Evolutionary conservation across 176 grass and related monocot genomes (phyloP).

Genomic region (Themeda triandra): DNA sequence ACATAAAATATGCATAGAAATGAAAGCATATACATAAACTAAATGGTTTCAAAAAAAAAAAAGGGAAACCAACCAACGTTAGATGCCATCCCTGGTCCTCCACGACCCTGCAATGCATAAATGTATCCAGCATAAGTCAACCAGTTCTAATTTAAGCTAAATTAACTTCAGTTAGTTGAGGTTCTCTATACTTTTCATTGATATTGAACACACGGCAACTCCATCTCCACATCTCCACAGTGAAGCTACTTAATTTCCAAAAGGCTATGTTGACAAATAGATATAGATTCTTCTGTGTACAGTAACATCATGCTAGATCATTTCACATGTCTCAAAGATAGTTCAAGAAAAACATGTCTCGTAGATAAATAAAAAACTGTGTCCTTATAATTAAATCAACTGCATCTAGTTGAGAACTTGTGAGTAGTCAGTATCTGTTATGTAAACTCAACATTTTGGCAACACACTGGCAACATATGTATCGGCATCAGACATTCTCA

Average conservation of each 20-base stretch:
- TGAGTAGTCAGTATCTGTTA: background rate
- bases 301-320: constrained; percentile 4
- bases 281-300: background rate
- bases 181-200: constrained; percentile 6
- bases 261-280: background rate
- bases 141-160: constrained; percentile 15
- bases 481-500: constrained; percentile 4
- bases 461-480: background rate
- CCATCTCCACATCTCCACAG: background rate
- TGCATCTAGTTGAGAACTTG: constrained; percentile 13
- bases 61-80: constrained; percentile 39
- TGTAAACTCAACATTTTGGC: background rate
- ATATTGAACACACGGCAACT: constrained; percentile 9
- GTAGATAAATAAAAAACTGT: background rate
- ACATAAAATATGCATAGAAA: constrained; percentile 23
- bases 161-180: constrained; percentile 12
- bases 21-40: background rate
- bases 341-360: background rate
- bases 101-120: constrained; percentile 77
- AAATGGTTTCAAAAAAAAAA: constrained; percentile 15
- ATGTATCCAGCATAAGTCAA: constrained; percentile 35
- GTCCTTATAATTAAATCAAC: constrained; percentile 13
- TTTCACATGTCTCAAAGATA: constrained; percentile 8
- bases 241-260: constrained; percentile 28
- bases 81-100: constrained; percentile 89